Evolutionary conservation across 768 basidiomycete genomes (phyloP).

Genomic region (Tylopilus subfusipes): DNA sequence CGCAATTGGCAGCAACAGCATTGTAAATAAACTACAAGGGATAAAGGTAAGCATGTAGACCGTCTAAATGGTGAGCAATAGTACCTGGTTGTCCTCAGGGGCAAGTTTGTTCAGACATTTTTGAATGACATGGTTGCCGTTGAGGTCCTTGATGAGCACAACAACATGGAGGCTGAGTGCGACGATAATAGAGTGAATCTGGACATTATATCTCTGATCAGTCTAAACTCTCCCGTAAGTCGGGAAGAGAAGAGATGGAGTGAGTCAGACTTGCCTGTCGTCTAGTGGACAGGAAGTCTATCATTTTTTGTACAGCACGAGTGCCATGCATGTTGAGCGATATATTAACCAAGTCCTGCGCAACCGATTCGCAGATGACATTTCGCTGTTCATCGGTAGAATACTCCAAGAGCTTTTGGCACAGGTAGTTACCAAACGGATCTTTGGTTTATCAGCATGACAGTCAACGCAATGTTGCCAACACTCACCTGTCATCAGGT

Average conservation of each 20-base stretch:
- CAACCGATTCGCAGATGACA: conserved; percentile 95
- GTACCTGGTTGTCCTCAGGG: conserved; percentile 96
- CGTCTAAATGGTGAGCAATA: neutral
- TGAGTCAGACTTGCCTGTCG: conserved; percentile 68
- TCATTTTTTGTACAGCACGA: conserved; percentile 99
- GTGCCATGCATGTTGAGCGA: conserved; percentile 99
- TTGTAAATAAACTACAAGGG: conserved; percentile 89
- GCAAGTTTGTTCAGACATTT: conserved; percentile 98
- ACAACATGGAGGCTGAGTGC: conserved; percentile 98
- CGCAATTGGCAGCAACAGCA: conserved; percentile 96
- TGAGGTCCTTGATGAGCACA: conserved; percentile 97
- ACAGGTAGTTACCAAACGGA: conserved; percentile 98
- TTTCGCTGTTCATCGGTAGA: conserved; percentile 97
- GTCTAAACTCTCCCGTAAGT: conserved; percentile 61
- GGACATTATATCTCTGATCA: conserved; percentile 78
- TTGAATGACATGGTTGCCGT: conserved; percentile 97
- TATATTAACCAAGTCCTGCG: conserved; percentile 95
- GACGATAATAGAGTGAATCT: conserved; percentile 96
- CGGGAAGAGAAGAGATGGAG: conserved; percentile 39
- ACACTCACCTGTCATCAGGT: conserved; percentile 88
- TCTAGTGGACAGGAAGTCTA: conserved; percentile 94
- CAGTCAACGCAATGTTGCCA: neutral
- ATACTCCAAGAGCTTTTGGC: conserved; percentile 95
- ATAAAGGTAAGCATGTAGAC: neutral
- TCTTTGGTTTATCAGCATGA: conserved; percentile 43